phyloP scores from a whole-genome alignment of 768 basidiomycete species.

The Coprinopsis cinerea region DNA sequence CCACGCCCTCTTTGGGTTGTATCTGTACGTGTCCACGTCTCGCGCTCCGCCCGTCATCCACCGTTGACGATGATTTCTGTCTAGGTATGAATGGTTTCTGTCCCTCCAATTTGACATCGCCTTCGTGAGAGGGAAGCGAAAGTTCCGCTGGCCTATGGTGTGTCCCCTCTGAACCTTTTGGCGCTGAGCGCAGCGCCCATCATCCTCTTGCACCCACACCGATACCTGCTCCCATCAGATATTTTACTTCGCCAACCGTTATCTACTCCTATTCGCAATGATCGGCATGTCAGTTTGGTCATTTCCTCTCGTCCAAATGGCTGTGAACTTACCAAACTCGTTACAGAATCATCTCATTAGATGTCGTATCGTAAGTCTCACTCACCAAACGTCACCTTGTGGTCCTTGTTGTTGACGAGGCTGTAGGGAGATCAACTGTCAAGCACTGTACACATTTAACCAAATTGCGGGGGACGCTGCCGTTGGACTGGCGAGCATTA shows the following conservation, averaged over 20 bases:
- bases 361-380: conserved; percentile 34
- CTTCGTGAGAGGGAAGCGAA: conserved; percentile 47
- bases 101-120: conserved; percentile 63
- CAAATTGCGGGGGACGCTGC: conserved; percentile 45
- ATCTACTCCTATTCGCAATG: conserved; percentile 57
- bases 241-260: conserved; percentile 66
- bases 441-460: conserved; percentile 59
- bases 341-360: conserved; percentile 44
- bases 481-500: conserved; percentile 55
- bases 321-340: conserved; percentile 10
- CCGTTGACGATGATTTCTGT: conserved; percentile 1
- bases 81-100: conserved; percentile 58
- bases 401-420: background rate
- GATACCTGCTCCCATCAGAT: conserved; percentile 38
- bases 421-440: conserved; percentile 51
- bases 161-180: conserved; percentile 16
- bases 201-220: too few species aligned
- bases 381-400: background rate
- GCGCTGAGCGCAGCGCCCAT: too few species aligned
- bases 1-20: conserved; percentile 54
- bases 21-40: conserved; percentile 32
- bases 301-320: conserved; percentile 1
- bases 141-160: conserved; percentile 67
- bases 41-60: background rate
- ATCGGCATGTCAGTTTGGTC: conserved; percentile 54